Evolutionary conservation across 192 early-diverging fungal genomes (phyloP), one percentile per base, ranked within the genome.

Genomic region (Linnemannia zychae): DNA sequence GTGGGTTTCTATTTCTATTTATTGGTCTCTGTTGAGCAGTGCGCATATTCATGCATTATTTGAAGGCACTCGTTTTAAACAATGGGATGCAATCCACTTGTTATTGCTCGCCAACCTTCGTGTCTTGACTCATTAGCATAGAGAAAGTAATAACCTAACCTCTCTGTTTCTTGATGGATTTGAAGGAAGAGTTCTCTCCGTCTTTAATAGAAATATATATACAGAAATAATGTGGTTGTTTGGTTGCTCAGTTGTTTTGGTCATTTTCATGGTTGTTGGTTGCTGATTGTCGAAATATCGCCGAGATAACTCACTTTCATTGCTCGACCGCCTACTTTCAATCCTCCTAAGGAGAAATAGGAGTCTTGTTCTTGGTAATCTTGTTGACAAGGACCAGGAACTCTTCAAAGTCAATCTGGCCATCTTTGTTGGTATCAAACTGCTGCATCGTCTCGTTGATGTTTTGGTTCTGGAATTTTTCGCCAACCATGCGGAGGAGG

Each of bases 341-440:
- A 0, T 17, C 40, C 40, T 1, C 20, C 40, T 71, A 36, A 15
- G 24, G 57, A 15, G 17, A 17, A 16, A 48, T 72, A 20, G 48
- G 49, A 37, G 44, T 36, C 49, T 68, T 82, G 81, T 82, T 82
- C 34, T 73, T 76, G 70, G 71, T 70, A 24, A 77, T 24, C 60
- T 71, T 77, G 50, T 24, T 66, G 17, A 46, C 76, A 28, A 84
- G 28, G 7, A 31, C 40, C 18, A 84, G 20, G 47, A 84, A 84
- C 76, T 84, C 81, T 0, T 78, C 44, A 50, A 84, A 84, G 66
- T 84, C 83, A 22, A 85, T 85, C 15, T 76, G 69, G 24, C 76
- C 16, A 52, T 85, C 78, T 18, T 75, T 71, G 74, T 85, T 79
- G 73, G 77, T 76, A 49, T 85, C 83, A 53, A 73, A 85, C 77